These are phyloP conservation scores for Stemphylium beticola DNA, from an alignment of 2,329 filamentous ascomycete species.

Conservation along the genomic window DNA sequence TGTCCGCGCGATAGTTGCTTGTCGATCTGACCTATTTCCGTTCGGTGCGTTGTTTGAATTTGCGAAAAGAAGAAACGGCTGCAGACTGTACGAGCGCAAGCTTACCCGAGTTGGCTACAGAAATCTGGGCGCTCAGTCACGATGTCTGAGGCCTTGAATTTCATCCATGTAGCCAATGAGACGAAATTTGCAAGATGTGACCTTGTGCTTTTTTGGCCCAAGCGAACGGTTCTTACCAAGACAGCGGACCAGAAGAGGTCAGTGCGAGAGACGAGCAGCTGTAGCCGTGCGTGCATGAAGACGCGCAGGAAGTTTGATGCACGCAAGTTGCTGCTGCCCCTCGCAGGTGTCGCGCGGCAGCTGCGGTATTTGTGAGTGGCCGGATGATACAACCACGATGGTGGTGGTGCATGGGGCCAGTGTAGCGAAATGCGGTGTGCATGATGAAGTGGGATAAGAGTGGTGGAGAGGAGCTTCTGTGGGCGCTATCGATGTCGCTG, in stretches of 20 bases:
- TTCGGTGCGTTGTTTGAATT: not conserved
- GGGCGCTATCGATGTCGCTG: constrained; percentile 11
- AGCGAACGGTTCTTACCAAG: constrained; percentile 14
- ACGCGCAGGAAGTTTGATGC: constrained; percentile 1
- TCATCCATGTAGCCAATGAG: not conserved
- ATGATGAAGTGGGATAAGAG: constrained; percentile 18
- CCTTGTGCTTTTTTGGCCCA: constrained; percentile 6
- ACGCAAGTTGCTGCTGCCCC: constrained; percentile 3
- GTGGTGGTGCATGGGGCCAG: not conserved
- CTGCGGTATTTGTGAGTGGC: constrained; percentile 17
- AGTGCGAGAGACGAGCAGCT: constrained; percentile 11
- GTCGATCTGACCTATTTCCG: constrained; percentile 4
- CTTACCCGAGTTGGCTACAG: not conserved
- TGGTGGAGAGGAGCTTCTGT: constrained; percentile 7
- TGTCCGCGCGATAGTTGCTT: not conserved
- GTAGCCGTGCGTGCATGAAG: constrained; percentile 14
- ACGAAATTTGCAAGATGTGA: not conserved
- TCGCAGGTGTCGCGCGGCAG: not conserved
- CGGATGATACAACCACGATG: not conserved
- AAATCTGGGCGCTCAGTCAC: not conserved
- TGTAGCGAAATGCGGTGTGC: constrained; percentile 26
- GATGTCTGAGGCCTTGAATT: not conserved
- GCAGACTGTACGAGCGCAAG: not conserved
- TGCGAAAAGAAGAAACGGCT: not conserved
- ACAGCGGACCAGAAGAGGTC: constrained; percentile 11